These are phyloP conservation scores for Mycena maculata DNA, from an alignment of 768 basidiomycete species.

Conservation along the genomic window DNA sequence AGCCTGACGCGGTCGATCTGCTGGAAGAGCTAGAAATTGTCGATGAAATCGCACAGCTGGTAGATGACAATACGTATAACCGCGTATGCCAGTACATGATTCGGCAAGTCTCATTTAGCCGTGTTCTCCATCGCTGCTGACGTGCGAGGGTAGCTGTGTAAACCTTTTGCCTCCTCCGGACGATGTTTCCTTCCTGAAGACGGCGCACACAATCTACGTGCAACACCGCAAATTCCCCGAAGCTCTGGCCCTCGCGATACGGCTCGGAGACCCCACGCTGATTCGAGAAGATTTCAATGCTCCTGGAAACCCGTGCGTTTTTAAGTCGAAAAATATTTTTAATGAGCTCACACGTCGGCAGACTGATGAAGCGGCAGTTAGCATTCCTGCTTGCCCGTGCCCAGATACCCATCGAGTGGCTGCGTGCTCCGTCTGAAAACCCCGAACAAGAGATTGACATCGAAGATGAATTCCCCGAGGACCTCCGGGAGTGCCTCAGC, in stretches of 20 bases:
- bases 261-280: constrained; percentile 82
- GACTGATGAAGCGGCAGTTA: constrained; percentile 93
- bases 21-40: constrained; percentile 94
- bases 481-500: constrained; percentile 86
- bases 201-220: constrained; percentile 90
- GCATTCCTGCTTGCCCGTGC: constrained; percentile 94
- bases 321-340: not conserved
- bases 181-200: constrained; percentile 87
- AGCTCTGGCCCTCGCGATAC: constrained; percentile 87
- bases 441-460: constrained; percentile 66
- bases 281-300: constrained; percentile 90
- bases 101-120: constrained; percentile 61
- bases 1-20: constrained; percentile 97
- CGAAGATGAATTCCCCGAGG: constrained; percentile 78
- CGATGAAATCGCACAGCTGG: constrained; percentile 76
- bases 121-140: constrained; percentile 11
- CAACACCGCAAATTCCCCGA: constrained; percentile 91
- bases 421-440: constrained; percentile 68
- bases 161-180: constrained; percentile 93
- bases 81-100: constrained; percentile 98
- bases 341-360: constrained; percentile 40
- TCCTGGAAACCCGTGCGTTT: constrained; percentile 85
- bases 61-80: constrained; percentile 88
- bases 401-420: constrained; percentile 91
- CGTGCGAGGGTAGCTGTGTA: constrained; percentile 70